phyloP scores from a whole-genome alignment of 768 basidiomycete species.

The Mycena chlorophos region DNA sequence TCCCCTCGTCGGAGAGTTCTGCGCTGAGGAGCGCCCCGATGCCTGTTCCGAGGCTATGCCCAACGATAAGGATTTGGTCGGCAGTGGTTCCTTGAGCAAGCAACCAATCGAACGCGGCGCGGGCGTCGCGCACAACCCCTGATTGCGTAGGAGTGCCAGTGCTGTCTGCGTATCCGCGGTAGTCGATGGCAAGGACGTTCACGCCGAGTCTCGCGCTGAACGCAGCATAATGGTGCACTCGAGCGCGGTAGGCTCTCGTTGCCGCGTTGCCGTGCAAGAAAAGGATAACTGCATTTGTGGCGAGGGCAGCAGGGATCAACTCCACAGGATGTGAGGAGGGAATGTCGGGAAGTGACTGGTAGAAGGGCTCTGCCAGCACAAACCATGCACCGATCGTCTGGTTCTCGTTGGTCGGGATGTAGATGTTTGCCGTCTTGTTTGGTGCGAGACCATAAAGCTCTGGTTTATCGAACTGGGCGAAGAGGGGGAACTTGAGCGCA shows the following conservation, averaged over 20 bases:
- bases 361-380: slow-evolving; percentile 65
- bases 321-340: slow-evolving; percentile 35
- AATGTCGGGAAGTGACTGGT: slow-evolving; percentile 48
- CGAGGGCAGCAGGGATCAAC: slow-evolving; percentile 56
- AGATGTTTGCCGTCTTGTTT: slow-evolving; percentile 73
- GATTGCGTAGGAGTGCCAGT: slow-evolving; percentile 72
- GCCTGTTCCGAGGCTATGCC: slow-evolving; percentile 78
- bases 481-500: slow-evolving; percentile 59
- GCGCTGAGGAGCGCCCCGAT: slow-evolving; percentile 51
- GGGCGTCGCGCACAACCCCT: slow-evolving; percentile 73
- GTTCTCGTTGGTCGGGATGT: slow-evolving; percentile 74
- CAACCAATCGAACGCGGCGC: slow-evolving; percentile 73
- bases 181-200: slow-evolving; percentile 87
- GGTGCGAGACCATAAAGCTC: slow-evolving; percentile 82
- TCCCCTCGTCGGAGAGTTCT: slow-evolving; percentile 45
- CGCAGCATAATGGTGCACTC: slow-evolving; percentile 67
- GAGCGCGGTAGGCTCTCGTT: slow-evolving; percentile 66
- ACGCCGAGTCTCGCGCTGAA: slow-evolving; percentile 65
- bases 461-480: slow-evolving; percentile 64
- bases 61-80: slow-evolving; percentile 59
- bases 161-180: slow-evolving; percentile 91
- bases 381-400: slow-evolving; percentile 86
- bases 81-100: slow-evolving; percentile 47
- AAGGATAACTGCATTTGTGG: slow-evolving; percentile 71
- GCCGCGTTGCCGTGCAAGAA: slow-evolving; percentile 91